Percentiles rank a stretch among this genome's conserved stretches.
Conservation (phyloP, 2,329 filamentous ascomycete species). For the Nemania diffusa region DNA sequence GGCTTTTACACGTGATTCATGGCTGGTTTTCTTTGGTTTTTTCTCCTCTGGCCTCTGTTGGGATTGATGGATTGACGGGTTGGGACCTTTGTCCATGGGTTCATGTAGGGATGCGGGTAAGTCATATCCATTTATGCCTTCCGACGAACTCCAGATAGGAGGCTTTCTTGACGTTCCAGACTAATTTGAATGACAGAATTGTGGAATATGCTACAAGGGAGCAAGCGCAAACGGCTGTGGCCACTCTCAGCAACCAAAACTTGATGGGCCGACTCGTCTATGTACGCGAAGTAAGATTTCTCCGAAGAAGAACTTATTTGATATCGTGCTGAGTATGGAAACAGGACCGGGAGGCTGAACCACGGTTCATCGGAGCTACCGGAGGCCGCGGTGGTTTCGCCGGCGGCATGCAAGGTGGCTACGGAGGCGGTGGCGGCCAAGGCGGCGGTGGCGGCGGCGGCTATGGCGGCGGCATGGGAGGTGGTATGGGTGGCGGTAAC, state of each 20-base stretch:
- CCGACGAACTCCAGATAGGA: background rate
- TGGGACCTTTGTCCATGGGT: constrained; percentile 85
- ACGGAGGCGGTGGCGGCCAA: constrained; percentile 65
- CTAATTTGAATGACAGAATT: constrained; percentile 73
- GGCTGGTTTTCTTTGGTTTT: constrained; percentile 83
- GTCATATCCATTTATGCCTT: constrained; percentile 53
- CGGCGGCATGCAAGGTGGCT: constrained; percentile 60
- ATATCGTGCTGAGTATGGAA: constrained; percentile 40
- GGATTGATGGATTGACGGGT: constrained; percentile 99
- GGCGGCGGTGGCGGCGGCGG: constrained; percentile 63
- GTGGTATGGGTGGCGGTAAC: constrained; percentile 68
- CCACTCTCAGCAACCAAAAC: constrained; percentile 98
- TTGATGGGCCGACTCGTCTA: constrained; percentile 98
- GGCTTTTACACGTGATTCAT: constrained; percentile 89
- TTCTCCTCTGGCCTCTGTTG: constrained; percentile 73
- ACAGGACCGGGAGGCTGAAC: constrained; percentile 97
- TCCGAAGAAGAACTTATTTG: constrained; percentile 30
- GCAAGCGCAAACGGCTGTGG: constrained; percentile 97
- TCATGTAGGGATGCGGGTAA: constrained; percentile 99
- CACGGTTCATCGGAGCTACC: constrained; percentile 87
- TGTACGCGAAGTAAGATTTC: constrained; percentile 83
- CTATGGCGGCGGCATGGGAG: constrained; percentile 62
- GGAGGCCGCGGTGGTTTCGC: constrained; percentile 64
- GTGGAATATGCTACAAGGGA: constrained; percentile 99
- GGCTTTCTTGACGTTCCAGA: constrained; percentile 10